phyloP scores from a whole-genome alignment of 1,139 yeast species.

The Pichia sp. region DNA sequence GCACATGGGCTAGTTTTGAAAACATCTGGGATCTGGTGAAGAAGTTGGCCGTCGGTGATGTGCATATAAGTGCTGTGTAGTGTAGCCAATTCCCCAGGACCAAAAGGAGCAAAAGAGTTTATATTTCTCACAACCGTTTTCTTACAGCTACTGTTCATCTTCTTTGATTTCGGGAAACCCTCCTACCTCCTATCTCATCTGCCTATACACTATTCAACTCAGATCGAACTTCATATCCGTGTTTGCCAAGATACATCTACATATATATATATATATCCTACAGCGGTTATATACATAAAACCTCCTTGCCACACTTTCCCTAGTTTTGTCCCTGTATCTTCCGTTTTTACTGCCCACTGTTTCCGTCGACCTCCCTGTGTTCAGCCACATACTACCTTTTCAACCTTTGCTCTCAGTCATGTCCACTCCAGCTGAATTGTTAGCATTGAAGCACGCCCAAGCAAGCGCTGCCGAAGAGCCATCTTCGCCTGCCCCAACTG shows the following conservation, averaged over 20 bases:
- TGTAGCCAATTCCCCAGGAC: no score
- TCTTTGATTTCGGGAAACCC: neutral
- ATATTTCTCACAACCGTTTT: no score
- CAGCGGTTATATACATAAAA: neutral
- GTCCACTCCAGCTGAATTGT: constrained; percentile 61
- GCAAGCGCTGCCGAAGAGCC: constrained; percentile 20
- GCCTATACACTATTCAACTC: neutral
- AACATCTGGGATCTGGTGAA: neutral
- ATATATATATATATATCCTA: neutral
- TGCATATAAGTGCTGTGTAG: no score
- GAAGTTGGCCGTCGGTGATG: neutral
- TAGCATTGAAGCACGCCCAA: constrained; percentile 36
- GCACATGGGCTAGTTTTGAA: neutral
- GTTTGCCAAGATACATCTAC: neutral
- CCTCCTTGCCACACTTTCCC: neutral
- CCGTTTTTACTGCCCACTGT: constrained; percentile 4
- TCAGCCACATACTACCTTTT: neutral
- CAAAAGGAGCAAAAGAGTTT: no score
- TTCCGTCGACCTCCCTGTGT: neutral
- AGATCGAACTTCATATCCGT: neutral
- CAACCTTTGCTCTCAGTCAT: constrained; percentile 27
- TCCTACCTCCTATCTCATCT: neutral
- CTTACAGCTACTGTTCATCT: no score
- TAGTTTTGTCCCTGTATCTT: constrained; percentile 2
- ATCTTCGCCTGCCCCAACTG: constrained; percentile 18